A percentile compares a stretch with the other conserved stretches of the same genome.
phyloP scores from a whole-genome alignment of 805 yeast genomes.

The Yarrowia sp. region DNA sequence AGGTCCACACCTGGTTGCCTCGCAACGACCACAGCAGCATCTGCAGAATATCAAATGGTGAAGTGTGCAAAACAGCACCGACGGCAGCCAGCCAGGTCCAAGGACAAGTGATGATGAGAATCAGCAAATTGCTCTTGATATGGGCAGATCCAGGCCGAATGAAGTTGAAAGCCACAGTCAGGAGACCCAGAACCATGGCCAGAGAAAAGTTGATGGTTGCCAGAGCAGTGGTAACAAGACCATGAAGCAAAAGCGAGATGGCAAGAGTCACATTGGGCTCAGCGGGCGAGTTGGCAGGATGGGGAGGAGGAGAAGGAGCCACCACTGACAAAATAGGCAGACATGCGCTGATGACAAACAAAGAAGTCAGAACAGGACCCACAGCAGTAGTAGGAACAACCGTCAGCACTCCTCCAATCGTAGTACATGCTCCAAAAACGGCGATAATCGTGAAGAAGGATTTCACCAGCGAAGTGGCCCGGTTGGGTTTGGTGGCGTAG shows the following conservation, averaged over 20 bases:
- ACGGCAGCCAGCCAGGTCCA: constrained; percentile 40
- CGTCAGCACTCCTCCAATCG: neutral
- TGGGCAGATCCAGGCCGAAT: constrained; percentile 42
- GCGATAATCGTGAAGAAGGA: constrained; percentile 31
- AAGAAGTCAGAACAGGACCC: neutral
- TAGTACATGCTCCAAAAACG: constrained; percentile 4
- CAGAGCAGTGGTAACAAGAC: constrained; percentile 67
- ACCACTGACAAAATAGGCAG: constrained; percentile 12
- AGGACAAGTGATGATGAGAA: constrained; percentile 52
- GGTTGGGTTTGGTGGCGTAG: constrained; percentile 27
- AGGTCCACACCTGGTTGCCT: constrained; percentile 77
- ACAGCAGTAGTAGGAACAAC: neutral
- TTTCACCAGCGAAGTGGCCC: constrained; percentile 31
- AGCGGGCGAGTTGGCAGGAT: neutral
- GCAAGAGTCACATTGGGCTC: constrained; percentile 38
- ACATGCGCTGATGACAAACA: constrained; percentile 1
- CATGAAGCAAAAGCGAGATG: constrained; percentile 55
- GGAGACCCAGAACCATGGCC: constrained; percentile 64
- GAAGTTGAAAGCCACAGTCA: constrained; percentile 73
- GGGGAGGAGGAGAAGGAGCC: constrained; percentile 27
- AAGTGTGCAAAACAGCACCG: constrained; percentile 28
- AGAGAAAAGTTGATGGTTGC: constrained; percentile 82
- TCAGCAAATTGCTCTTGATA: constrained; percentile 27
- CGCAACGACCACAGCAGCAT: constrained; percentile 63
- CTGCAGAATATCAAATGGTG: constrained; percentile 40